Conservation (phyloP, 805 yeast genomes). For the Suhomyces pyralidae region DNA sequence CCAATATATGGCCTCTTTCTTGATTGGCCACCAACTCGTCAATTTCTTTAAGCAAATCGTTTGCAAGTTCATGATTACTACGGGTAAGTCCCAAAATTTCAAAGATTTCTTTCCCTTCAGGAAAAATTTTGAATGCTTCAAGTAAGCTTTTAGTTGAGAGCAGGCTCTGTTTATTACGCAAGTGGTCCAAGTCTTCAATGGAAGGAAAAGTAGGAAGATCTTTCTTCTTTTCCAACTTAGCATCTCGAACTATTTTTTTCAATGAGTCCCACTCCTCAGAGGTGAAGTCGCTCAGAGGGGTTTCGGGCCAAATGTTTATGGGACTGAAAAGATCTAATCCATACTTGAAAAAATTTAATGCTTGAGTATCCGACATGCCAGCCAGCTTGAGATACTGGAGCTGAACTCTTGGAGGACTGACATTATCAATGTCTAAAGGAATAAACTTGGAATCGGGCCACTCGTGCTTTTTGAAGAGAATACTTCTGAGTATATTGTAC, state of each 20-base stretch:
- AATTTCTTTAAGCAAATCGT: conserved; percentile 11
- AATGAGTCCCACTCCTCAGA: conserved; percentile 14
- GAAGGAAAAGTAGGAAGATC: conserved; percentile 11
- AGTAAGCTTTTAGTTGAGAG: conserved; percentile 16
- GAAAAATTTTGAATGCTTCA: conserved; percentile 16
- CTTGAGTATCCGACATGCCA: conserved; percentile 23
- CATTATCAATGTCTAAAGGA: conserved; percentile 31
- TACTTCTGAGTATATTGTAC: conserved; percentile 41
- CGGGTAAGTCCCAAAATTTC: not conserved
- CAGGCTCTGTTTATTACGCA: conserved; percentile 2
- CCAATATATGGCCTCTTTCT: conserved; percentile 9
- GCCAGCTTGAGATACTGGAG: conserved; percentile 21
- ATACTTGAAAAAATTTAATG: conserved; percentile 29
- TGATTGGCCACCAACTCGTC: conserved; percentile 7
- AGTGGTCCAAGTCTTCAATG: conserved; percentile 9
- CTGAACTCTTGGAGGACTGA: conserved; percentile 37
- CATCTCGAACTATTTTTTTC: conserved; percentile 6
- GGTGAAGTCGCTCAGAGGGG: conserved; percentile 15
- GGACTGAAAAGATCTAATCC: conserved; percentile 14
- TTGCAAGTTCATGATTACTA: not conserved
- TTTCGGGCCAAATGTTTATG: conserved; percentile 13
- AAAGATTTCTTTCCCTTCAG: conserved; percentile 5
- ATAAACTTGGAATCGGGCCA: conserved; percentile 33
- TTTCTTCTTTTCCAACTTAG: conserved; percentile 4
- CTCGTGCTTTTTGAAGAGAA: conserved; percentile 38